phyloP scores from a whole-genome alignment of 179 eudicot genomes.

The Sideroxylon spinosum region DNA sequence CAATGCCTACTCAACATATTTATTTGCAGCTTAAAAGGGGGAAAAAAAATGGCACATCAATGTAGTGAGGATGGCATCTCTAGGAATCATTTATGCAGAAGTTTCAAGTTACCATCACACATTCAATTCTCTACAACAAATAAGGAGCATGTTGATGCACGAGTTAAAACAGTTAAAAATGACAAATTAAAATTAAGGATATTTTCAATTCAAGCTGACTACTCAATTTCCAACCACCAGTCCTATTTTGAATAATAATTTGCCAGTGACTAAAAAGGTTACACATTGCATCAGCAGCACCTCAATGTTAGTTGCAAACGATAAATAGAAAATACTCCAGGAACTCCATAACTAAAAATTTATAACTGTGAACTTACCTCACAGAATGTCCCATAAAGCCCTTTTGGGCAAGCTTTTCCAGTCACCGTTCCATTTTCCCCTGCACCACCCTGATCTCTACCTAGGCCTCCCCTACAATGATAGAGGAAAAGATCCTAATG shows the following conservation, averaged over 20 bases:
- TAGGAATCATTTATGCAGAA: not conserved
- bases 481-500: slow-evolving; percentile 13
- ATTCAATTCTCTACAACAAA: not conserved
- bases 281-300: not conserved
- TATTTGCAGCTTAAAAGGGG: not conserved
- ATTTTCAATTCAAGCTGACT: not conserved
- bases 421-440: slow-evolving; percentile 88
- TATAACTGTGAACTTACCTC: slow-evolving; percentile 42
- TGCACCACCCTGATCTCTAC: slow-evolving; percentile 51
- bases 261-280: not conserved
- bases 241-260: not conserved
- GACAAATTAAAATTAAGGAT: not conserved
- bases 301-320: not conserved
- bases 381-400: slow-evolving; percentile 87
- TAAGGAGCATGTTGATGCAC: not conserved
- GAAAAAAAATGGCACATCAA: not conserved
- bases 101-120: not conserved
- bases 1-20: not conserved
- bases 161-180: not conserved
- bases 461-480: slow-evolving; percentile 69
- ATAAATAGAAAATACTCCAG: not conserved
- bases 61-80: not conserved
- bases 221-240: not conserved
- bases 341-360: not conserved
- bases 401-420: slow-evolving; percentile 90